Conservation (phyloP, 2,329 filamentous ascomycete genomes). For the Shiraia sp. region DNA sequence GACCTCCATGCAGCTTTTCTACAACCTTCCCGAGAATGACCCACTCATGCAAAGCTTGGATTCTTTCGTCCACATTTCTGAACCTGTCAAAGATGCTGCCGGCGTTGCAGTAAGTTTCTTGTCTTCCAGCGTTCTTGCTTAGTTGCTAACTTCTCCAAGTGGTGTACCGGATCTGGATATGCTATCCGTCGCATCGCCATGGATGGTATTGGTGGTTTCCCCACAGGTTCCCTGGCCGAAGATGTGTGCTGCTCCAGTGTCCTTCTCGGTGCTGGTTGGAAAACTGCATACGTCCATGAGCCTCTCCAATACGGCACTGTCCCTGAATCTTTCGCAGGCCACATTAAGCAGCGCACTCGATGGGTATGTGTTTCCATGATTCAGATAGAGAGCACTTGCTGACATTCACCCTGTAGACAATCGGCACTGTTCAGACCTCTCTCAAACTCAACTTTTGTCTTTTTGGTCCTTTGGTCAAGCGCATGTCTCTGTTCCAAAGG, state of each 20-base stretch:
- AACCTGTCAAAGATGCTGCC: conserved; percentile 51
- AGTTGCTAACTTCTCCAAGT: not conserved
- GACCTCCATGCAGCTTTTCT: conserved; percentile 63
- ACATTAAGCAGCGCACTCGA: conserved; percentile 26
- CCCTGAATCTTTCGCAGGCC: conserved; percentile 17
- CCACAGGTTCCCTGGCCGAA: conserved; percentile 62
- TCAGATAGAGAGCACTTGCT: not conserved
- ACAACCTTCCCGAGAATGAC: conserved; percentile 63
- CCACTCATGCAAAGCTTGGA: conserved; percentile 63
- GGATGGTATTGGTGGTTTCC: conserved; percentile 65
- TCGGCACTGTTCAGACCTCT: conserved; percentile 22
- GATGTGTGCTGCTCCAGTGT: conserved; percentile 63
- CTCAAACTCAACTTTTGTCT: conserved; percentile 23
- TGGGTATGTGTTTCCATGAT: conserved; percentile 10
- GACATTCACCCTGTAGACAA: conserved; percentile 5
- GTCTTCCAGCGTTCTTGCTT: no score
- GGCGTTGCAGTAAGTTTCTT: conserved; percentile 52
- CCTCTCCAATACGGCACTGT: conserved; percentile 26
- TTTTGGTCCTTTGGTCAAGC: conserved; percentile 13
- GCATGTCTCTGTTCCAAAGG: conserved; percentile 9
- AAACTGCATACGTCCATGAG: conserved; percentile 51
- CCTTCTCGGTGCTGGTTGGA: conserved; percentile 65
- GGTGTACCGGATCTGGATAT: conserved; percentile 68
- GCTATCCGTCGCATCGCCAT: conserved; percentile 62
- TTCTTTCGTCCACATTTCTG: conserved; percentile 61